A percentile compares a stretch with the other conserved stretches of the same genome.
Conservation (phyloP, 2,329 filamentous ascomycete species). For the Diplodia mutila region DNA sequence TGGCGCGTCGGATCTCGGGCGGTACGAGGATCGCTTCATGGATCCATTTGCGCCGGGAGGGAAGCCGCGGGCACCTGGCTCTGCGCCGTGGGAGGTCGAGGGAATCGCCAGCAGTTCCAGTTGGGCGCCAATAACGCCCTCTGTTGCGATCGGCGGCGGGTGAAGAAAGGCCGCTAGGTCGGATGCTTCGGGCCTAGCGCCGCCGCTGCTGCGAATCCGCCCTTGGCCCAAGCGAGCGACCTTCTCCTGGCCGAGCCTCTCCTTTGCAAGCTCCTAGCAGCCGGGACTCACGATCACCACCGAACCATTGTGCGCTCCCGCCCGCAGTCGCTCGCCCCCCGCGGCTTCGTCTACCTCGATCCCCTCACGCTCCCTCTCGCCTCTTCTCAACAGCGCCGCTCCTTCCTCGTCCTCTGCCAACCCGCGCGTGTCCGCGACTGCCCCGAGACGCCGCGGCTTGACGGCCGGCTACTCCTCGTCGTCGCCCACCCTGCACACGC, state of each 20-base stretch:
- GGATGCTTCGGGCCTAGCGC: neutral
- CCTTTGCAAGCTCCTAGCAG: slow-evolving; percentile 18
- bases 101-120: slow-evolving; percentile 13
- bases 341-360: slow-evolving; percentile 20
- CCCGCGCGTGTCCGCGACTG: slow-evolving; percentile 23
- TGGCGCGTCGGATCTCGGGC: slow-evolving; percentile 27
- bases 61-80: neutral
- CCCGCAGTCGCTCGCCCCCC: slow-evolving; percentile 23
- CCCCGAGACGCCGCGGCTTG: slow-evolving; percentile 21
- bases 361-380: slow-evolving; percentile 10
- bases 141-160: slow-evolving; percentile 9
- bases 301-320: slow-evolving; percentile 17
- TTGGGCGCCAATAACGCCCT: slow-evolving; percentile 9
- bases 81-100: slow-evolving; percentile 4
- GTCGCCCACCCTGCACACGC: slow-evolving; percentile 31
- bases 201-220: neutral
- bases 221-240: slow-evolving; percentile 1
- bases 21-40: slow-evolving; percentile 8
- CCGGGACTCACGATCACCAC: slow-evolving; percentile 18
- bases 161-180: slow-evolving; percentile 1
- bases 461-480: slow-evolving; percentile 34
- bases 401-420: slow-evolving; percentile 27
- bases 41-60: slow-evolving; percentile 16
- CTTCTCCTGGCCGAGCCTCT: neutral
- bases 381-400: slow-evolving; percentile 4